phyloP scores from a whole-genome alignment of 306 rosid genomes.

The Fragaria nilgerrensis region DNA sequence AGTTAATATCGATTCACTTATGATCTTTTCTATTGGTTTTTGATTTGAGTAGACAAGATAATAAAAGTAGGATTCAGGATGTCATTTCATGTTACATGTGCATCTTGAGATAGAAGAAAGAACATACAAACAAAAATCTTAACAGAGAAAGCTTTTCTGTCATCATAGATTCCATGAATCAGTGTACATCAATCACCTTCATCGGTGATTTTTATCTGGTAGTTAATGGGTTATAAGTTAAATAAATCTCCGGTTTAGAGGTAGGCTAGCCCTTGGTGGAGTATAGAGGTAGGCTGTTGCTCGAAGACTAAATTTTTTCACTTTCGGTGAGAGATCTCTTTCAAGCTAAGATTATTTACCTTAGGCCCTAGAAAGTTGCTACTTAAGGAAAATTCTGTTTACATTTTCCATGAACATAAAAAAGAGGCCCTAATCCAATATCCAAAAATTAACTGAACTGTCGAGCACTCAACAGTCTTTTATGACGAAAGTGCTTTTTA shows the following conservation, averaged over 20 bases:
- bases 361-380: background rate
- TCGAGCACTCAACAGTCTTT: background rate
- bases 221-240: background rate
- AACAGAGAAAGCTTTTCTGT: background rate
- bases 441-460: background rate
- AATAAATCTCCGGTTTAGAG: background rate
- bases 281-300: background rate
- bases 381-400: background rate
- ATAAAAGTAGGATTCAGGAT: background rate
- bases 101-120: background rate
- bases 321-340: background rate
- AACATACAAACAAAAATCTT: background rate
- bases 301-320: no score
- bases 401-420: background rate
- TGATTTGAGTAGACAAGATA: background rate
- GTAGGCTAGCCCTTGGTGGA: conserved; percentile 1
- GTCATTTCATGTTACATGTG: background rate
- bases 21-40: background rate
- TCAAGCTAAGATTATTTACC: background rate
- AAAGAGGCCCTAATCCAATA: background rate
- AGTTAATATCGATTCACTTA: background rate
- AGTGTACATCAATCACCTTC: background rate
- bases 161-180: background rate
- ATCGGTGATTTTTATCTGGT: background rate
- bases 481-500: background rate